Conservation (phyloP, 352 stramenopile species). For the Phytophthora palmivora region DNA sequence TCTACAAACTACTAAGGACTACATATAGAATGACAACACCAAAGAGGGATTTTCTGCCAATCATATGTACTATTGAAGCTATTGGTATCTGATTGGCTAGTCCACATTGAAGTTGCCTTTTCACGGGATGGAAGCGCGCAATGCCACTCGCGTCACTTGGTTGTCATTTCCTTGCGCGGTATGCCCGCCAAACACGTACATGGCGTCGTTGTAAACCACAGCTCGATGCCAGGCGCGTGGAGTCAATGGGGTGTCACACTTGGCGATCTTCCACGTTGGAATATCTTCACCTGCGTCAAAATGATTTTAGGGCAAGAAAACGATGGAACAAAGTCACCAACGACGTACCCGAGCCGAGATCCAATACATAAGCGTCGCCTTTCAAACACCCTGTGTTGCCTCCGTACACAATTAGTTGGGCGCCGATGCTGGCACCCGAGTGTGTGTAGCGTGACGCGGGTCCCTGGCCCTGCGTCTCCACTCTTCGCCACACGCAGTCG, state of each 20-base stretch:
- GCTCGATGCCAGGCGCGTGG: slow-evolving; percentile 65
- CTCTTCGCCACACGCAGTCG: slow-evolving; percentile 49
- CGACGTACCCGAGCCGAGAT: slow-evolving; percentile 46
- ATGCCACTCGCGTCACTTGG: slow-evolving; percentile 41
- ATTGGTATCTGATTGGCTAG: neutral
- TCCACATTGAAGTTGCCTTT: neutral
- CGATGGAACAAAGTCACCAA: neutral
- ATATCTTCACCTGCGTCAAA: slow-evolving; percentile 32
- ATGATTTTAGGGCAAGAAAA: neutral
- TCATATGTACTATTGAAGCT: neutral
- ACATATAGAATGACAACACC: too few relatives aligned
- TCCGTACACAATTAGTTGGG: slow-evolving; percentile 59
- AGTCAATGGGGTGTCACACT: slow-evolving; percentile 44
- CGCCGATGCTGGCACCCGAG: slow-evolving; percentile 53
- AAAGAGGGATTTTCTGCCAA: neutral
- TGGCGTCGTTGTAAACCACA: slow-evolving; percentile 45
- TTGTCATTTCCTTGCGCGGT: slow-evolving; percentile 58
- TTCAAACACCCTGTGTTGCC: slow-evolving; percentile 69
- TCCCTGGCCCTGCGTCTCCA: slow-evolving; percentile 43
- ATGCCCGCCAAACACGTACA: slow-evolving; percentile 67
- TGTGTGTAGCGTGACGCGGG: slow-evolving; percentile 63
- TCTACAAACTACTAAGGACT: too few relatives aligned
- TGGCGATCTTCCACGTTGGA: slow-evolving; percentile 58
- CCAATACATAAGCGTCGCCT: slow-evolving; percentile 59
- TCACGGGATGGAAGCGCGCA: slow-evolving; percentile 7